These are phyloP conservation scores for Botrytis elliptica DNA, from an alignment of 2,329 filamentous ascomycete species.

Conservation along the genomic window DNA sequence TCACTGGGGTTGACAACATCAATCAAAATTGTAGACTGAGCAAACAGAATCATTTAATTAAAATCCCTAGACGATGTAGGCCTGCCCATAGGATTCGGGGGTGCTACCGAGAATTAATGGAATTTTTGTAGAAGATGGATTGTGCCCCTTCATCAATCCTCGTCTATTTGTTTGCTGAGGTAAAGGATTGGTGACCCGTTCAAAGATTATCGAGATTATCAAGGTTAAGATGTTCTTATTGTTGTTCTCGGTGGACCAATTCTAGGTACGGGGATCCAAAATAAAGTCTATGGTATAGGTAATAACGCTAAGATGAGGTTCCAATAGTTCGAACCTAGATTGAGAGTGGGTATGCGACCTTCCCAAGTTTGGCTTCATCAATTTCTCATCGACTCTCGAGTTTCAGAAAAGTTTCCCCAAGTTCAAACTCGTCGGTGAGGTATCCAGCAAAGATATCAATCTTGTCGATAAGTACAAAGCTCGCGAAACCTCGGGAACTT, in stretches of 20 bases:
- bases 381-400: neutral
- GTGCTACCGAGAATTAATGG: neutral
- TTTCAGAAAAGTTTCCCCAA: neutral
- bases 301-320: constrained; percentile 21
- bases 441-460: neutral
- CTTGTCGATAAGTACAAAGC: neutral
- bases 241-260: neutral
- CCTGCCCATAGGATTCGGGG: neutral
- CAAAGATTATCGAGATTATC: neutral
- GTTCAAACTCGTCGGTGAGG: neutral
- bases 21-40: neutral
- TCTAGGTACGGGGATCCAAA: constrained; percentile 3
- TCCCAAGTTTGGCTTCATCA: neutral
- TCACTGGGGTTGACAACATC: neutral
- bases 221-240: neutral
- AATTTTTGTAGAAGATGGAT: neutral
- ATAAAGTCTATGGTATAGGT: neutral
- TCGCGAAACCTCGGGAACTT: neutral
- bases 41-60: neutral
- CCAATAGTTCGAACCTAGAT: constrained; percentile 14
- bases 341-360: neutral
- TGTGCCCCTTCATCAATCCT: constrained; percentile 5
- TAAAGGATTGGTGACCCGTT: neutral
- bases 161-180: constrained; percentile 3
- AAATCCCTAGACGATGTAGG: neutral